Evolutionary conservation across 176 grass and related monocot species (phyloP).

Genomic region (Thalia dealbata): DNA sequence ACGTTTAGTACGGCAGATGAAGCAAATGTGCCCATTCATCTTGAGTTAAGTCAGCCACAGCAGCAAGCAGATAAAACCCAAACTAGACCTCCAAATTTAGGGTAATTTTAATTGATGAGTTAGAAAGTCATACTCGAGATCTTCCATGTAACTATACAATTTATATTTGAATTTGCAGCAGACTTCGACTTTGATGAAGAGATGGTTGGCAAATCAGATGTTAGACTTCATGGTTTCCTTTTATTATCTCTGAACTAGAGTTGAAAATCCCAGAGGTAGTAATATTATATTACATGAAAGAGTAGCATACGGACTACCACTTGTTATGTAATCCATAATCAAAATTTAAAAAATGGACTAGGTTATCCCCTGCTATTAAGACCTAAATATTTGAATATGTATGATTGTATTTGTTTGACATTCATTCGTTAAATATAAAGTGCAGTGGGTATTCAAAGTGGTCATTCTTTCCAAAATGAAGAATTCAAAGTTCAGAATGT

Average conservation of each 20-base stretch:
- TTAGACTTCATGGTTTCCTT: neutral
- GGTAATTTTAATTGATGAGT: constrained; percentile 38
- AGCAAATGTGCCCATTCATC: constrained; percentile 32
- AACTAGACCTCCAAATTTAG: constrained; percentile 42
- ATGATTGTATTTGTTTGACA: no score
- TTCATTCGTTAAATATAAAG: neutral
- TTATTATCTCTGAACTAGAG: neutral
- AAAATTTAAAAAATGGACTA: neutral
- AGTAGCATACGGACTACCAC: neutral
- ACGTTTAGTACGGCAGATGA: constrained; percentile 28
- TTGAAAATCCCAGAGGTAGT: neutral
- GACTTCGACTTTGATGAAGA: constrained; percentile 28
- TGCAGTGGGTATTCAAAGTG: neutral
- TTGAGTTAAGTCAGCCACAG: constrained; percentile 48
- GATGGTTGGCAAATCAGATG: neutral
- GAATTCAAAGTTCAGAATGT: neutral
- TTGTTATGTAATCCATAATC: neutral
- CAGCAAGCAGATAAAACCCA: constrained; percentile 26
- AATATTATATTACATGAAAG: neutral
- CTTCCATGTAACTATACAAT: neutral
- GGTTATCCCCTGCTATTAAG: neutral
- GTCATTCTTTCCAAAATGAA: neutral
- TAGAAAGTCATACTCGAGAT: neutral
- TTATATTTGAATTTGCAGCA: constrained; percentile 17
- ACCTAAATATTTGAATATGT: neutral